phyloP scores from a whole-genome alignment of 768 basidiomycete species.

The Cubamyces sp. region DNA sequence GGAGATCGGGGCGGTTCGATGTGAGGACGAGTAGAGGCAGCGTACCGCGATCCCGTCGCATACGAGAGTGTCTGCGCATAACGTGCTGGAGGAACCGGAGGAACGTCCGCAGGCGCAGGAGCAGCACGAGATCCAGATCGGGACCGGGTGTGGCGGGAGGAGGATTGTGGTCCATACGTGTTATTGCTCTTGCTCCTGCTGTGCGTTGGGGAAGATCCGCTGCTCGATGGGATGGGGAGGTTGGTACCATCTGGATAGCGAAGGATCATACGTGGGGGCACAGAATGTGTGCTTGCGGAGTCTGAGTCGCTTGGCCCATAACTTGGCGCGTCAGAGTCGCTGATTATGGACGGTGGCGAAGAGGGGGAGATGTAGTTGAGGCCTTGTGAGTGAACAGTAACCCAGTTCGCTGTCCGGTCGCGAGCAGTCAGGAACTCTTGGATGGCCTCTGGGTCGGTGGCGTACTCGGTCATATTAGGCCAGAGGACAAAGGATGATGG shows the following conservation, averaged over 20 bases:
- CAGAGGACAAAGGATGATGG: slow-evolving; percentile 18
- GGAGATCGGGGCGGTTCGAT: slow-evolving; percentile 33
- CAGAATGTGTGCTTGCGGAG: slow-evolving; percentile 45
- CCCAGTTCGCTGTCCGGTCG: slow-evolving; percentile 69
- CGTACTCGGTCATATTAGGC: slow-evolving; percentile 64
- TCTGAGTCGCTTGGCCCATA: slow-evolving; percentile 44
- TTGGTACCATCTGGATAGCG: slow-evolving; percentile 70
- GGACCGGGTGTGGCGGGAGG: slow-evolving; percentile 24
- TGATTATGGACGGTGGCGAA: slow-evolving; percentile 29
- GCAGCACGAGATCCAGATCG: slow-evolving; percentile 25
- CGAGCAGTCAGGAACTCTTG: slow-evolving; percentile 61
- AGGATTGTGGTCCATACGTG: slow-evolving; percentile 16
- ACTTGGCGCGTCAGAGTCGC: slow-evolving; percentile 38
- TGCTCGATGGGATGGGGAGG: slow-evolving; percentile 57
- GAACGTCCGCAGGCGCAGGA: slow-evolving; percentile 14
- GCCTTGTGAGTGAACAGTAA: slow-evolving; percentile 44
- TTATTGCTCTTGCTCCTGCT: slow-evolving; percentile 15
- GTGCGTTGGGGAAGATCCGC: slow-evolving; percentile 10
- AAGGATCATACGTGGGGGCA: slow-evolving; percentile 75
- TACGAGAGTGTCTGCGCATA: slow-evolving; percentile 34
- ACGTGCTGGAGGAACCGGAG: slow-evolving; percentile 17
- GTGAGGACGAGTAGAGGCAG: slow-evolving; percentile 16
- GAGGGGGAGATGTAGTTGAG: slow-evolving; percentile 24
- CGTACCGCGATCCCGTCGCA: slow-evolving; percentile 27
- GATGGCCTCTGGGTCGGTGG: slow-evolving; percentile 59